Percentiles rank a stretch among this genome's conserved stretches.
Evolutionary conservation across 2,329 filamentous ascomycete genomes (phyloP).

Genomic region (Colletotrichum sp.): DNA sequence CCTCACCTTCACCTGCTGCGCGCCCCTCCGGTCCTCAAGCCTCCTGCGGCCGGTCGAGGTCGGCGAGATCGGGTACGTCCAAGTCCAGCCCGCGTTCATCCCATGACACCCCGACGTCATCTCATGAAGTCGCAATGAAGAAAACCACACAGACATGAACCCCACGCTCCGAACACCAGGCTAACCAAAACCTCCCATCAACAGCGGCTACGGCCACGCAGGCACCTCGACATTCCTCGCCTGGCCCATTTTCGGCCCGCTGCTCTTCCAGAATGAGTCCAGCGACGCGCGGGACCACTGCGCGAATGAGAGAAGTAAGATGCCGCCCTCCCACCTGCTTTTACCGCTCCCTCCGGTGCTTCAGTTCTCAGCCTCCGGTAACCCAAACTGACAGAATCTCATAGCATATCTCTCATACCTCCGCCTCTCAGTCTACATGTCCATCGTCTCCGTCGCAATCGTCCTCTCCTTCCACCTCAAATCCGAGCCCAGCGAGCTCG

Average conservation of each 20-base stretch:
- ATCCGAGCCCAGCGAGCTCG: conserved; percentile 68
- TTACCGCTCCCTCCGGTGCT: too few species aligned
- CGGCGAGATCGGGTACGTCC: conserved; percentile 40
- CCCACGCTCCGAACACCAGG: neutral
- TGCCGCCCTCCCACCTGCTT: too few species aligned
- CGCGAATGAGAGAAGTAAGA: conserved; percentile 78
- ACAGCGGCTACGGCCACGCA: conserved; percentile 25
- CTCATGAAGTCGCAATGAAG: neutral
- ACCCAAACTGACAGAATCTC: too few species aligned
- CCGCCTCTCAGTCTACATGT: conserved; percentile 87
- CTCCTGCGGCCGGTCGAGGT: conserved; percentile 50
- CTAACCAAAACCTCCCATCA: neutral
- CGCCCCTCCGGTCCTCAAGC: conserved; percentile 35
- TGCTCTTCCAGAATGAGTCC: conserved; percentile 76
- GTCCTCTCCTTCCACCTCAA: conserved; percentile 93
- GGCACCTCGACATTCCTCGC: conserved; percentile 55
- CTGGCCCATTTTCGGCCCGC: conserved; percentile 67
- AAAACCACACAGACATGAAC: neutral
- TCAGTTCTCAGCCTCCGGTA: too few species aligned
- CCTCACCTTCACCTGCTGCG: conserved; percentile 41
- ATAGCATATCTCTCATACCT: conserved; percentile 92
- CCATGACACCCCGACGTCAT: neutral
- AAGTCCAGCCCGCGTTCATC: neutral
- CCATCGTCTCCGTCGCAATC: conserved; percentile 87
- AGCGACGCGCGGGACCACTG: conserved; percentile 81